Conservation (phyloP, 2,329 filamentous ascomycete species). For the Emergomyces orientalis region DNA sequence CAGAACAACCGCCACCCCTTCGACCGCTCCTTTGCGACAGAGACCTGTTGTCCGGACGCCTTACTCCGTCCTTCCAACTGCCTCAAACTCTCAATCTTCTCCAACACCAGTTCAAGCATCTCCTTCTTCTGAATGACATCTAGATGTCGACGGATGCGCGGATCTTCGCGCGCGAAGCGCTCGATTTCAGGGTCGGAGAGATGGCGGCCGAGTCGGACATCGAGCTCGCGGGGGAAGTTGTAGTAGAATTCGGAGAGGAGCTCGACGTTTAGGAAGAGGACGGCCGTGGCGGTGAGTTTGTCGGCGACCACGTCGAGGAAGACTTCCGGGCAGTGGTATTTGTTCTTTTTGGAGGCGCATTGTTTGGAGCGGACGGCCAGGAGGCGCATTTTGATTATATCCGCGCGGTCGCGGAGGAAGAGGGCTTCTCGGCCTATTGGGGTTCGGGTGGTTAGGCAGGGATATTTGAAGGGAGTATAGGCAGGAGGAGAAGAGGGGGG, state of each 20-base stretch:
- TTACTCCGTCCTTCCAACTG: constrained; percentile 70
- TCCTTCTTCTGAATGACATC: constrained; percentile 91
- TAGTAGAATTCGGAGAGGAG: constrained; percentile 96
- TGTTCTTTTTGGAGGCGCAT: constrained; percentile 73
- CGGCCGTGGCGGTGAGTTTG: constrained; percentile 87
- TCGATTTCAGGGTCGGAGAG: constrained; percentile 74
- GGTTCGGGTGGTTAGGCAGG: constrained; percentile 12
- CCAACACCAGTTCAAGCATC: constrained; percentile 79
- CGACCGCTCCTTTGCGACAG: constrained; percentile 29
- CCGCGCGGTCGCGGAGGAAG: constrained; percentile 84
- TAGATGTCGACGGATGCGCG: constrained; percentile 76
- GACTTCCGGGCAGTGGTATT: constrained; percentile 93
- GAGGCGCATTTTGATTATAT: constrained; percentile 83
- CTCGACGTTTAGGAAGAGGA: constrained; percentile 95
- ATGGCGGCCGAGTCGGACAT: constrained; percentile 72
- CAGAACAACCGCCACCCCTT: constrained; percentile 39
- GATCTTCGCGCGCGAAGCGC: constrained; percentile 84
- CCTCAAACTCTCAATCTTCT: constrained; percentile 88
- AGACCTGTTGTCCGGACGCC: constrained; percentile 35
- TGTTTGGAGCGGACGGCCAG: constrained; percentile 83
- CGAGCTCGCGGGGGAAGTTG: constrained; percentile 88
- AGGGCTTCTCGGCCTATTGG: constrained; percentile 72
- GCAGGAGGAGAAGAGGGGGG: neutral
- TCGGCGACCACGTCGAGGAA: constrained; percentile 96
- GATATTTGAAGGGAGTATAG: constrained; percentile 5